Evolutionary conservation across 306 rosid genomes (phyloP), one percentile per base, ranked within the genome.

Genomic region (Fragaria nilgerrensis): DNA sequence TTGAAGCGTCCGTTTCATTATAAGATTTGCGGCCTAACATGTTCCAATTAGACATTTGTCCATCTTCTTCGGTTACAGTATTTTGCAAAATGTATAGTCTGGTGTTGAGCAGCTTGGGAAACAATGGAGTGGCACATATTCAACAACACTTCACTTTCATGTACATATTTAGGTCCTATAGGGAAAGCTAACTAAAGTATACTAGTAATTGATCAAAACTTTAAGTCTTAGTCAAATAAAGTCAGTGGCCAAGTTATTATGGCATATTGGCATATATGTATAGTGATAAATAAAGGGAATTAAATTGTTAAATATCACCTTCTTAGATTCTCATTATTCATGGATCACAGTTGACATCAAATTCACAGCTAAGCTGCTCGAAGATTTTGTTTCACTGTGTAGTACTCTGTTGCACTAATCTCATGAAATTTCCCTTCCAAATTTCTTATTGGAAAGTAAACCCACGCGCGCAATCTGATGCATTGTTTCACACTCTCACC

Each of bases 301-400:
- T 14, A 48, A 62, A 22, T 27, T 4, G 69, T 20, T 15, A 72
- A 72, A 79, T 22, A 63, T 49, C 41, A 49, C 73, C 15, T 49
- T 70, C 76, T 45, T 55, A 53, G 25, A 70, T 70, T 45, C 43
- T 63, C n/a, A 16, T 16, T 25, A 48, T 77, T 44, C 12, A 70
- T 78, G 77, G 76, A 70, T 44, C 50, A 79, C 23, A 81, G 77
- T 84, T 82, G 76, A 79, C 85, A 63, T 87, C 85, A 39, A 41
- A 65, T 64, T 64, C 73, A 81, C 90, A 82, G 85, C 91, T 81
- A 73, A 55, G 69, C 69, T 36, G 23, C 45, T 79, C 17, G 43
- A 3, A 56, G 44, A 47, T 27, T 27, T 8, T 45, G 49, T 45
- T 25, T 61, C 70, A 75, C 72, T 32, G 48, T 32, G 59, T 6